These are phyloP conservation scores for Bullera alba DNA, from an alignment of 768 basidiomycete species.

Conservation along the genomic window DNA sequence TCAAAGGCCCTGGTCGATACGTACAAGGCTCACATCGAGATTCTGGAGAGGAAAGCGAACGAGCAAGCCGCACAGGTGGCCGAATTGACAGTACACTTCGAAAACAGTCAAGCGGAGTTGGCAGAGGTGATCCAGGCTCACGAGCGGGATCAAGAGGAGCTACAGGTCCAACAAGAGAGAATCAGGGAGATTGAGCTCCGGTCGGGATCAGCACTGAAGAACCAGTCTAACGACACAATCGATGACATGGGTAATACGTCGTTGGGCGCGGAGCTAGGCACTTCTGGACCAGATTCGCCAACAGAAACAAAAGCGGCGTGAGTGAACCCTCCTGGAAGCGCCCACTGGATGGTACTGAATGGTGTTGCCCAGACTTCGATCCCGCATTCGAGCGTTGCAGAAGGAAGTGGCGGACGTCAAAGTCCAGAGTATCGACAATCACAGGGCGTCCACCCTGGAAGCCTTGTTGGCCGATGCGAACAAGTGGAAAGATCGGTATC, in stretches of 20 bases:
- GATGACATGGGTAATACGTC: conserved; percentile 7
- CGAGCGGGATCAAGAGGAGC: conserved; percentile 76
- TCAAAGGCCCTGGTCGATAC: conserved; percentile 87
- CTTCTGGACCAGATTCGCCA: conserved; percentile 49
- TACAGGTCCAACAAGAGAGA: conserved; percentile 84
- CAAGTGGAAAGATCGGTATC: conserved; percentile 80
- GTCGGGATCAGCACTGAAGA: conserved; percentile 1
- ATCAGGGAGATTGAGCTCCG: conserved; percentile 75
- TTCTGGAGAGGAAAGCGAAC: conserved; percentile 62
- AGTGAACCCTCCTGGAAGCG: background rate
- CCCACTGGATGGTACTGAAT: background rate
- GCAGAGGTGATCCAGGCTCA: conserved; percentile 48
- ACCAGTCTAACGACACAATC: conserved; percentile 1
- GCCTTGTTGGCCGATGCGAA: conserved; percentile 86
- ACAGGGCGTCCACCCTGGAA: conserved; percentile 74
- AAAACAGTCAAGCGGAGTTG: conserved; percentile 16
- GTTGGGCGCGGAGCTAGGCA: conserved; percentile 26
- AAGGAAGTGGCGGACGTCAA: conserved; percentile 69
- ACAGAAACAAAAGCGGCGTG: conserved; percentile 65
- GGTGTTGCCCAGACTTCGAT: conserved; percentile 54
- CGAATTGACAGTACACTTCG: conserved; percentile 65
- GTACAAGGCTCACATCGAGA: conserved; percentile 77
- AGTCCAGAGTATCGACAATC: conserved; percentile 61
- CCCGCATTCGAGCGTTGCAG: conserved; percentile 73
- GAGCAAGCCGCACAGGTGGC: conserved; percentile 50